Conservation (phyloP, 2,329 filamentous ascomycete genomes). For the Fusarium neocosmosporiellum region DNA sequence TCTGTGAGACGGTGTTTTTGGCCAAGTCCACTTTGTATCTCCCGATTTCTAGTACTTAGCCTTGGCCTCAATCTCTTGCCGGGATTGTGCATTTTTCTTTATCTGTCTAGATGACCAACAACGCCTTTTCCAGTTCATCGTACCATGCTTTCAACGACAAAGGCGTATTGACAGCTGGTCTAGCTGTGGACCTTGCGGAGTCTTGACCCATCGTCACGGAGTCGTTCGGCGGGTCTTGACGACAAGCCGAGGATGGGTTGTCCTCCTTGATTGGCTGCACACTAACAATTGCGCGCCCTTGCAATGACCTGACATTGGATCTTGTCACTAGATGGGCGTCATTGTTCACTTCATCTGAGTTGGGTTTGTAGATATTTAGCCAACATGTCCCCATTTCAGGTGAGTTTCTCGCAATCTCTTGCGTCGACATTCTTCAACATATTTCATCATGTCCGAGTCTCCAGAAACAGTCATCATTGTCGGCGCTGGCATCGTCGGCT, state of each 20-base stretch:
- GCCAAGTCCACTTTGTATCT: not conserved
- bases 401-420: not conserved
- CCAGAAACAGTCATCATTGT: slow-evolving; percentile 31
- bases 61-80: not conserved
- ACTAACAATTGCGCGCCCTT: slow-evolving; percentile 9
- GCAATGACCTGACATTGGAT: not conserved
- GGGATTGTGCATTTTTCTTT: too few relatives aligned
- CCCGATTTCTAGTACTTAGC: not conserved
- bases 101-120: not conserved
- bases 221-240: not conserved
- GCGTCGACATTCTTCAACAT: not conserved
- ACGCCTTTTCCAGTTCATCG: not conserved
- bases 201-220: not conserved
- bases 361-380: not conserved
- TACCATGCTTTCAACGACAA: not conserved
- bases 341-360: not conserved
- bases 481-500: slow-evolving; percentile 36
- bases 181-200: not conserved
- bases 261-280: not conserved
- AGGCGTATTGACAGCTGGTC: not conserved
- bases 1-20: not conserved
- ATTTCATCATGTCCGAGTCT: slow-evolving; percentile 11
- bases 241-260: not conserved
- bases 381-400: not conserved
- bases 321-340: not conserved